Base-by-base conservation (phyloP, 805 yeast species). In the Teunomyces tritomae region DNA sequence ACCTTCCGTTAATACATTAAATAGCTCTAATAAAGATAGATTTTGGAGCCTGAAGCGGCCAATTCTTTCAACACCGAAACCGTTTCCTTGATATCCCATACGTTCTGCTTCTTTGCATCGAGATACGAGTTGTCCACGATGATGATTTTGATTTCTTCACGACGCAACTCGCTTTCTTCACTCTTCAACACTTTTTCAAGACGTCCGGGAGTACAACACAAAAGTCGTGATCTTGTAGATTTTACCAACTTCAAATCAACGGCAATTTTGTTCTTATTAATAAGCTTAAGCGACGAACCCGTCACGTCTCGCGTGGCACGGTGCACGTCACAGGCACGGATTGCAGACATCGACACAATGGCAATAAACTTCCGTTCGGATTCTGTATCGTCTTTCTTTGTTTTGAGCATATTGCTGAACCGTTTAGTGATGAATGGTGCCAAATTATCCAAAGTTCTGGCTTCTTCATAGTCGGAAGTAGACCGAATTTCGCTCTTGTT, bases 311-410 rank as follows among this genome's bases (percentile, higher is more conserved):
- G 74, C 46, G 79, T 64, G 1, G 87, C 82, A 54, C 96, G 78
- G 59, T 79, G 85, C 2, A 89, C 76, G 57, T 91, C 97, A 58
- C 97, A 92, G 1, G 89, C 94, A 55, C 97, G 77, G 20, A 89
- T 71, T 8, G 96, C 94, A 0, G 96, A 88, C 73, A 86, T 78
- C 0, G 91, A 77, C 11, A 85, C 57, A 1, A 84, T 65, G 11
- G 84, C 65, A 53, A 82, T 62, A 66, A 77, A 70, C 46, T 77
- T 76, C 27, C 77, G 64, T 28, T 67, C 72, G 11, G 57, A 54
- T 14, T 55, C 57, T 0, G 43, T 29, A 17, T 45, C 44, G 4
- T 44, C 49, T 47, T 64, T 64, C 49, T 65, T 63, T 29, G 57
- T 59, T 14, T 62, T 56, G 43, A 80, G 64, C 67, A 74, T 67